Conservation (phyloP, 305 asterid species). For the Rubia tinctorum region DNA sequence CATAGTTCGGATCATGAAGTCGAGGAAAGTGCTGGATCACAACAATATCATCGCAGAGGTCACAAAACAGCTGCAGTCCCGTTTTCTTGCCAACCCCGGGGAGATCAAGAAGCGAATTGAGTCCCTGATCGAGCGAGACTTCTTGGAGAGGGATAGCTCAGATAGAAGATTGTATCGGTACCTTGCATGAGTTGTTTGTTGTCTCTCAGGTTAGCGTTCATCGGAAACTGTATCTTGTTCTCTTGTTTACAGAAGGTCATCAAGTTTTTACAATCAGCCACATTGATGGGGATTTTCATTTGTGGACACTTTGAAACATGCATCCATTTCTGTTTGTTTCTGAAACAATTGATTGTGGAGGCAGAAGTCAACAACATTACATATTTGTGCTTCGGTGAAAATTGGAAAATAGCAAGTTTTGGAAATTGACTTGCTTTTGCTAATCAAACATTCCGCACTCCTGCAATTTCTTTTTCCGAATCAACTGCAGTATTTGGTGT, state of each 20-base stretch:
- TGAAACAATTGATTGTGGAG: not conserved
- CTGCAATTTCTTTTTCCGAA: too few relatives aligned
- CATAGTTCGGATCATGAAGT: conserved; percentile 72
- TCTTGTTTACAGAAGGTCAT: conserved; percentile 8
- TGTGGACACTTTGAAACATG: not conserved
- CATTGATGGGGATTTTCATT: not conserved
- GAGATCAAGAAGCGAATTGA: conserved; percentile 80
- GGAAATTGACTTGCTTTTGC: too few relatives aligned
- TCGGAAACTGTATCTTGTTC: conserved; percentile 24
- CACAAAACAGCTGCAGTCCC: conserved; percentile 75
- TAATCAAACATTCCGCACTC: too few relatives aligned
- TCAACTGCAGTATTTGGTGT: too few relatives aligned
- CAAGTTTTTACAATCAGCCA: not conserved
- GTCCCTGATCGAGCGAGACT: conserved; percentile 81
- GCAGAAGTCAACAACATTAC: not conserved
- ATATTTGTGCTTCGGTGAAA: not conserved
- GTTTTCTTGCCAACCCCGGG: conserved; percentile 69
- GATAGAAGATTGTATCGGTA: conserved; percentile 69
- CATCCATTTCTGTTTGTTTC: not conserved
- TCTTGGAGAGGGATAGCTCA: conserved; percentile 70
- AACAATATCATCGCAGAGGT: conserved; percentile 75
- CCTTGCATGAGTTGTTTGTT: conserved; percentile 46
- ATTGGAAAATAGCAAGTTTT: not conserved
- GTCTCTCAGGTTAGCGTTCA: conserved; percentile 26
- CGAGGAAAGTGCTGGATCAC: conserved; percentile 70